Base-by-base conservation (phyloP, 83 land plant genomes). In the Larix sibirica region DNA sequence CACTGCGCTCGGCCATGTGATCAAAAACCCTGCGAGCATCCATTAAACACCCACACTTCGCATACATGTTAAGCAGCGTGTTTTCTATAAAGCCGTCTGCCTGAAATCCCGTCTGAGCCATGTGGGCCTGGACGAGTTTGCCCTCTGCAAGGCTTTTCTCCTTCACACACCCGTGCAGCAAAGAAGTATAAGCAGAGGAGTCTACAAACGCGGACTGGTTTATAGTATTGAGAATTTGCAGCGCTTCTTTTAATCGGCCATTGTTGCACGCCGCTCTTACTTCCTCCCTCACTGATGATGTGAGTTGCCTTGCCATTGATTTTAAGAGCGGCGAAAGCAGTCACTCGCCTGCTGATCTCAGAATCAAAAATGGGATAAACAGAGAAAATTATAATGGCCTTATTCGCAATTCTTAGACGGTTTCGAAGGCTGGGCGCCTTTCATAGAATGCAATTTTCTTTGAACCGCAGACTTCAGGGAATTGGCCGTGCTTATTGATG, bases 381-480 rank as follows among this genome's bases (percentile, higher is more conserved):
- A 10, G 13, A 50, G 56, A 50, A 50, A 50, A 50, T 50, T 50
- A 50, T 50, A 50, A 50, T 9, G 56, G 13, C 12, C 56, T 10
- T 50, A 50, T 50, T 50, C 96, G 7, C 96, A 94, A 0, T 86
- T 80, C 81, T 85, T 94, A 23, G 91, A 90, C 9, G 84, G 81
- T 26, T 94, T 71, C 76, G 80, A 89, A 1, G 94, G 96, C 40
- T 92, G 94, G 94, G 94, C 94, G 0, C 83, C 90, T 91, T 94
- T 94, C 80, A 91, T 94, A n/a, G 96, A 94, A 83, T 94, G 94
- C 38, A 94, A 94, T 76, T 91, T 94, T 81, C 90, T 94, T 33
- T 94, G 89, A 84, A 85, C 92, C 59, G 89, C 86, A 4, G 96
- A 92, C 76, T 76, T 94, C 21, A 83, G 91, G 81, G 92, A 94